Base-by-base conservation (phyloP, 2,329 filamentous ascomycete species). In the Phaeosphaeriaceae sp. region DNA sequence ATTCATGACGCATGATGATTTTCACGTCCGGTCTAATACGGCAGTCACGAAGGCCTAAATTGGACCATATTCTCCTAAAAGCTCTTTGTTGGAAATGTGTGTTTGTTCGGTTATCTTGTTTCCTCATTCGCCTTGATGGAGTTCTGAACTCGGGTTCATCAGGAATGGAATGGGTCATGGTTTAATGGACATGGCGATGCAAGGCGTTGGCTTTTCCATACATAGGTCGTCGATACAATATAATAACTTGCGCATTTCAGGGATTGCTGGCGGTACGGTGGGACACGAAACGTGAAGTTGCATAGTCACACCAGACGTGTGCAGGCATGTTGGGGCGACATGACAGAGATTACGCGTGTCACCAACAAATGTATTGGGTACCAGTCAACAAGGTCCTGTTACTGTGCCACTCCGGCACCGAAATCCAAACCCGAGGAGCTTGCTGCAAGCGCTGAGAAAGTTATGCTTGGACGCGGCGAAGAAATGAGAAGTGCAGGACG, bases 21-120 rank as follows among this genome's bases (percentile, higher is more conserved):
- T 35, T 43, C 46, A 58, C 40, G 52, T 47, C 52, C 52, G 48
- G 46, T 56, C 40, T 52, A 50, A 55, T 26, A 56, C 50, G 45
- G 63, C 42, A 51, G 55, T 51, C 16, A 58, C 54, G 54, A 58
- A 61, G 48, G 58, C 54, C 50, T 53, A 70, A 66, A 70, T 66
- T 70, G 67, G 42, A 53, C 52, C 53, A 55, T 48, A 58, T 59
- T 57, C 61, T 48, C 54, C 58, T 54, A 66, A 68, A 71, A 70
- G 58, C 52, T 50, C 43, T 41, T 57, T 50, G 15, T 52, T 48
- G 41, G 41, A 51, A 45, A 54, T 61, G 6, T 26, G 23, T 26
- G 23, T 26, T 26, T 26, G 23, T 26, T 26, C 23, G 23, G 23
- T 26, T 11, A 8, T 26, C 23, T 26, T 26, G 6, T 26, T 26